These are phyloP conservation scores for Fusarium haematococcum DNA, from an alignment of 2,329 filamentous ascomycete species.

Conservation along the genomic window DNA sequence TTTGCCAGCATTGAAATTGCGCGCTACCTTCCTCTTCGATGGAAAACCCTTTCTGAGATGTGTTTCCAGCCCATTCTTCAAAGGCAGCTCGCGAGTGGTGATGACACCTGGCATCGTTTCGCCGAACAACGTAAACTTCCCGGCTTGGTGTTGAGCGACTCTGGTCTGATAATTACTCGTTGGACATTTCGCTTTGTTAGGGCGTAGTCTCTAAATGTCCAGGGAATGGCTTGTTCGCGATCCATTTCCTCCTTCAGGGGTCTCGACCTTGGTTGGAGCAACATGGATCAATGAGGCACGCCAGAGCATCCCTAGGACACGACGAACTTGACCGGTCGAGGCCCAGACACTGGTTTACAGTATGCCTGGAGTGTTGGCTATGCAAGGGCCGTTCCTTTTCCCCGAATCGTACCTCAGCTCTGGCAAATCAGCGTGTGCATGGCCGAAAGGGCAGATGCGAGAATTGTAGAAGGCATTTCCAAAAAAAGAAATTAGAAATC, in stretches of 20 bases:
- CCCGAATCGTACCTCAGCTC: not conserved
- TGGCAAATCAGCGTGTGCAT: not conserved
- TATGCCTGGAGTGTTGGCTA: not conserved
- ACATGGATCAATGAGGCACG: not conserved
- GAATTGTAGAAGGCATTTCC: not conserved
- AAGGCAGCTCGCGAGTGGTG: not conserved
- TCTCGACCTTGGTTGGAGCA: not conserved
- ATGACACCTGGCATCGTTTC: not conserved
- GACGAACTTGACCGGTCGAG: not conserved
- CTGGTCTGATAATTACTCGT: not conserved
- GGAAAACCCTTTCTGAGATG: not conserved
- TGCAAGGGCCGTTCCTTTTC: not conserved
- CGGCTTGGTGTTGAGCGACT: not conserved
- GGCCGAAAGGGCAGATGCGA: not conserved
- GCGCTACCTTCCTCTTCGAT: not conserved
- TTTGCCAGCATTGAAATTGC: not conserved
- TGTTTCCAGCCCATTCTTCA: not conserved
- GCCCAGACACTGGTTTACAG: not conserved
- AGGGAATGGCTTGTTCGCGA: not conserved
- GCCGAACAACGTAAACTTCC: not conserved
- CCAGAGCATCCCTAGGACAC: not conserved
- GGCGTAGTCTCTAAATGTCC: not conserved
- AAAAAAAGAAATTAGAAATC: slow-evolving; percentile 2
- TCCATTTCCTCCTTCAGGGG: not conserved
- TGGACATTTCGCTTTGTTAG: not conserved